Conservation (phyloP, 768 basidiomycete species). For the Hebeloma cylindrosporum region DNA sequence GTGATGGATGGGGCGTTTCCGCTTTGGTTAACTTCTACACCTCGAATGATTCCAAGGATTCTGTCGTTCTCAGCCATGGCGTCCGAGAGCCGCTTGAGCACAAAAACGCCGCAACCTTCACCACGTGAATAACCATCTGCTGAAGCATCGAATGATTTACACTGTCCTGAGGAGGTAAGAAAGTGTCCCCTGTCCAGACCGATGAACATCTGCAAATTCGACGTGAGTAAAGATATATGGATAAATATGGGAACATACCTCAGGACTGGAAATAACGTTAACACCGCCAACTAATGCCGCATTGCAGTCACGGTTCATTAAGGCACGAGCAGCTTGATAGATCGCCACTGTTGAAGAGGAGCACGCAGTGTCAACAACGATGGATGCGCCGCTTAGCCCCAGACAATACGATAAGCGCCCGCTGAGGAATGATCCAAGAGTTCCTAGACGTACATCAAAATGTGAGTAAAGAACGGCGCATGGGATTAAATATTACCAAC, state of each 20-base stretch:
- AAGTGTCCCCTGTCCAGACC: constrained; percentile 72
- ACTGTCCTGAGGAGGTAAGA: constrained; percentile 63
- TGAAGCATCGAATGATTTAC: constrained; percentile 67
- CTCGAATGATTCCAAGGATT: constrained; percentile 68
- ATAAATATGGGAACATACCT: constrained; percentile 43
- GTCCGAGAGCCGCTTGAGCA: constrained; percentile 68
- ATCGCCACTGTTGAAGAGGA: constrained; percentile 70
- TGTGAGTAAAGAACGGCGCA: background rate
- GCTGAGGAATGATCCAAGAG: constrained; percentile 63
- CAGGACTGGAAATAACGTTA: constrained; percentile 67
- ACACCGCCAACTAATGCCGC: constrained; percentile 76
- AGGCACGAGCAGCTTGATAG: constrained; percentile 66
- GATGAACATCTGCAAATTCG: constrained; percentile 54
- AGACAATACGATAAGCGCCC: constrained; percentile 72
- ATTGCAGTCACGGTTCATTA: constrained; percentile 62
- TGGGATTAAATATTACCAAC: constrained; percentile 32
- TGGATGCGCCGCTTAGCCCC: constrained; percentile 66
- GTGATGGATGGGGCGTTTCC: constrained; percentile 68
- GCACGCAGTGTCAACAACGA: constrained; percentile 74
- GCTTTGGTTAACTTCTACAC: constrained; percentile 71
- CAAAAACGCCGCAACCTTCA: constrained; percentile 71
- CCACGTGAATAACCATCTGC: constrained; percentile 74
- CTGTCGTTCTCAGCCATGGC: constrained; percentile 66
- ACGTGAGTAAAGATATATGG: background rate
- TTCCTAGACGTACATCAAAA: constrained; percentile 44